Conservation (phyloP, 2,329 filamentous ascomycete species). For the Thielaviopsis cerberus region DNA sequence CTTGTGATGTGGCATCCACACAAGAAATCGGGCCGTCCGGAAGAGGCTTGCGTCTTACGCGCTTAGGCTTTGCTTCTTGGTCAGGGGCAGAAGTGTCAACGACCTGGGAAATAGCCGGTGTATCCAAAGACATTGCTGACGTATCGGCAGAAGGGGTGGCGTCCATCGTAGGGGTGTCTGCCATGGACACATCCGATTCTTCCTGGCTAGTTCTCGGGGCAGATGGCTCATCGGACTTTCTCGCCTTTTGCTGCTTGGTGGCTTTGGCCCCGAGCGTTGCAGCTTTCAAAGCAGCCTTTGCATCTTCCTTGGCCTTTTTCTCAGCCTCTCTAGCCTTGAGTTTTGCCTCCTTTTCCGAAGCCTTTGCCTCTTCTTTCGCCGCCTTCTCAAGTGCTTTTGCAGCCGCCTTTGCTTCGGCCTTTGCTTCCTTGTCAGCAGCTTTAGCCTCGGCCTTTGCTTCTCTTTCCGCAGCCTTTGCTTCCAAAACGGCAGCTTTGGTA, state of each 20-base stretch:
- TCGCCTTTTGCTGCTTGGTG: background rate
- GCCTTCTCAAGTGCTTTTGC: constrained; percentile 5
- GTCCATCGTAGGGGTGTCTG: background rate
- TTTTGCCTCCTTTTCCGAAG: constrained; percentile 5
- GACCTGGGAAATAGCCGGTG: background rate
- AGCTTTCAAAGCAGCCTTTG: constrained; percentile 1
- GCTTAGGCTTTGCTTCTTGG: background rate
- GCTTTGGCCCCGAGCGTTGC: background rate
- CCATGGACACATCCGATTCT: background rate
- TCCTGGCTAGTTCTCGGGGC: background rate
- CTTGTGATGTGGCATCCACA: background rate
- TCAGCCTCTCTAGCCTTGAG: constrained; percentile 7
- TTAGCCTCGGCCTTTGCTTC: constrained; percentile 8
- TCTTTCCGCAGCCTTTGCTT: constrained; percentile 9
- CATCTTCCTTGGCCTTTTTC: constrained; percentile 6
- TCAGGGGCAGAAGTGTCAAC: background rate
- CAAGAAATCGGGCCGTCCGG: background rate
- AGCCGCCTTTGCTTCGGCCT: constrained; percentile 7
- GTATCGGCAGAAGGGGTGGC: background rate
- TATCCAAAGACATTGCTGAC: background rate
- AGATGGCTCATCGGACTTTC: background rate
- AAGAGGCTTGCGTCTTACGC: constrained; percentile 4
- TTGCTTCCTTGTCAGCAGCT: constrained; percentile 5
- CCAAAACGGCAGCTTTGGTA: constrained; percentile 6
- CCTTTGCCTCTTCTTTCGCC: constrained; percentile 7